Evolutionary conservation across 768 basidiomycete species (phyloP).

Genomic region (Kwoniella mangroviensis): DNA sequence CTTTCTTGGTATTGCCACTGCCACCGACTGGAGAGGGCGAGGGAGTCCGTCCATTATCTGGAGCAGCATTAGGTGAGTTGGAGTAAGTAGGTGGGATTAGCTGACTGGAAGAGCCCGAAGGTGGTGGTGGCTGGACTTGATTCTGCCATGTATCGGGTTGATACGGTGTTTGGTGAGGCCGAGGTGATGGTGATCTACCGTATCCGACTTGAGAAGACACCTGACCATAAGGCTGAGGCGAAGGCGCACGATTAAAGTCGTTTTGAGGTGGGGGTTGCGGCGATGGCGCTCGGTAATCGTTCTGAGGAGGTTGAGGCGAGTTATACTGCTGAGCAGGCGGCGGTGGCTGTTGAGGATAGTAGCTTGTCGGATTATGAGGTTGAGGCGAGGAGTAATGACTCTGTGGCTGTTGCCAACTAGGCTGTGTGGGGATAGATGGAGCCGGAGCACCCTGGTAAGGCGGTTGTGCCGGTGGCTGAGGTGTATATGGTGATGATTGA

Average conservation of each 20-base stretch:
- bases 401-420: slow-evolving; percentile 19
- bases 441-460: slow-evolving; percentile 9
- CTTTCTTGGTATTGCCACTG: slow-evolving; percentile 14
- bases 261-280: slow-evolving; percentile 22
- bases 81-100: slow-evolving; percentile 3
- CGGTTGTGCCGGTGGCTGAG: slow-evolving; percentile 9
- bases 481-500: slow-evolving; percentile 15
- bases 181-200: slow-evolving; percentile 13
- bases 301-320: slow-evolving; percentile 10
- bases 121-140: slow-evolving; percentile 3
- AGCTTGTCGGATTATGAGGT: not conserved
- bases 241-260: slow-evolving; percentile 7
- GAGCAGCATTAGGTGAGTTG: slow-evolving; percentile 5
- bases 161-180: slow-evolving; percentile 16
- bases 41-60: slow-evolving; percentile 19
- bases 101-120: slow-evolving; percentile 10
- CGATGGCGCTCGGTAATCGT: slow-evolving; percentile 12
- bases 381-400: slow-evolving; percentile 7
- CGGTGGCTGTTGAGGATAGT: slow-evolving; percentile 21
- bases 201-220: slow-evolving; percentile 2
- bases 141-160: not conserved
- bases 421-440: slow-evolving; percentile 10
- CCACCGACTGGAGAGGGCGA: slow-evolving; percentile 15
- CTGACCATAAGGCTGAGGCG: slow-evolving; percentile 15
- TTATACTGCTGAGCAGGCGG: slow-evolving; percentile 3